Conservation (phyloP, 768 basidiomycete species). For the Megacollybia marginata region DNA sequence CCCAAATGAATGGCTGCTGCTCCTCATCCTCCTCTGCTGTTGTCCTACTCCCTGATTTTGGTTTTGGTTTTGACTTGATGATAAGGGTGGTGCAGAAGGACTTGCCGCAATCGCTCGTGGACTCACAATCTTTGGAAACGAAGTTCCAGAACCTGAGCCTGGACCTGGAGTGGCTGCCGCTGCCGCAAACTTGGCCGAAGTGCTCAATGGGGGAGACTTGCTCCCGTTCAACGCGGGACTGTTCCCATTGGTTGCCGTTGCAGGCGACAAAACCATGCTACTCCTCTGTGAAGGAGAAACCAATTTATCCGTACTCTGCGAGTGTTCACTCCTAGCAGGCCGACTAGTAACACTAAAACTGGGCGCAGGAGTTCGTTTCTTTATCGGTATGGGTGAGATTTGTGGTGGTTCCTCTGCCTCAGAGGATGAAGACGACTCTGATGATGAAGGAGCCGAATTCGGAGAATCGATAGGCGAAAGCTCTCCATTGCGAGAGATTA, state of each 20-base stretch:
- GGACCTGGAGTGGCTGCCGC: no score
- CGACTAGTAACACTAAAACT: slow-evolving; percentile 12
- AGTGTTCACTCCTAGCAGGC: no score
- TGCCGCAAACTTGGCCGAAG: not conserved
- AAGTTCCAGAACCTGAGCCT: not conserved
- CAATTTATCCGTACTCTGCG: not conserved
- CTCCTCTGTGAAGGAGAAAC: slow-evolving; percentile 1
- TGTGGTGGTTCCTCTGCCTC: not conserved
- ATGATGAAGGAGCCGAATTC: no score
- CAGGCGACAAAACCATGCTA: not conserved
- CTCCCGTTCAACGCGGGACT: no score
- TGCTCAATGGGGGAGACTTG: not conserved
- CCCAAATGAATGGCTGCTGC: no score
- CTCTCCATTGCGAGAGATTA: slow-evolving; percentile 1
- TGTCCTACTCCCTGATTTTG: no score
- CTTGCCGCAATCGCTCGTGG: not conserved
- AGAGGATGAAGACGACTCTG: no score
- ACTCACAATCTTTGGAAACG: not conserved
- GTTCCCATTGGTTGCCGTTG: not conserved
- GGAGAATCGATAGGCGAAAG: not conserved
- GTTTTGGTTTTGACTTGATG: no score
- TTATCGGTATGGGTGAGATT: slow-evolving; percentile 53
- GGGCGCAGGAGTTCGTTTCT: slow-evolving; percentile 44
- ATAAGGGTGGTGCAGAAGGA: not conserved
- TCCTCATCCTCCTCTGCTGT: no score